Percentiles rank a stretch among this genome's conserved stretches.
These are phyloP conservation scores for Taphrina sp. DNA, from an alignment of 1,139 yeast species.

Conservation along the genomic window DNA sequence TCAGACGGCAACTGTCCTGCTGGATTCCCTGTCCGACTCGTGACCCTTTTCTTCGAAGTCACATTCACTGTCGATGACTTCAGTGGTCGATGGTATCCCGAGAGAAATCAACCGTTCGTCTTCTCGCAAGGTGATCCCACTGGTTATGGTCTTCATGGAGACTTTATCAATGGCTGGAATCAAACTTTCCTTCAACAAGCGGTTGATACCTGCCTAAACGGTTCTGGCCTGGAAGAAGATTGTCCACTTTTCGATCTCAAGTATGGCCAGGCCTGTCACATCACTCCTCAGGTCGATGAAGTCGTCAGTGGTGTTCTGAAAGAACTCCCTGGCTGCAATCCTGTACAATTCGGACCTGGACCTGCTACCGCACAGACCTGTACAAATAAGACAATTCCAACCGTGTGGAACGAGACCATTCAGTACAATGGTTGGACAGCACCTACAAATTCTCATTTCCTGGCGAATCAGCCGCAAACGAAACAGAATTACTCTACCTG, in stretches of 20 bases:
- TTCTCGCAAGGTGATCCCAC: slow-evolving; percentile 34
- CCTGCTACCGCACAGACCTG: slow-evolving; percentile 17
- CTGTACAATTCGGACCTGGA: slow-evolving; percentile 21
- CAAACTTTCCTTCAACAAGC: slow-evolving; percentile 30
- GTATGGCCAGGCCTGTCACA: slow-evolving; percentile 15
- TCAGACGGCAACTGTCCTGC: slow-evolving; percentile 32
- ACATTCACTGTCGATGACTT: slow-evolving; percentile 21
- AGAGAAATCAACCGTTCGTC: slow-evolving; percentile 23
- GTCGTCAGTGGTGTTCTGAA: slow-evolving; percentile 21
- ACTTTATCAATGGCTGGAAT: slow-evolving; percentile 35
- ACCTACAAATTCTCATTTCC: slow-evolving; percentile 20
- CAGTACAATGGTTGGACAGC: slow-evolving; percentile 22
- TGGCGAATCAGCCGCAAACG: slow-evolving; percentile 21
- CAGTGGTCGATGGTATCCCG: slow-evolving; percentile 24
- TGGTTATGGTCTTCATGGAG: slow-evolving; percentile 35
- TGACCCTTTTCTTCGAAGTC: slow-evolving; percentile 33
- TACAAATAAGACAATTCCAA: slow-evolving; percentile 7
- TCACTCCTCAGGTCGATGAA: slow-evolving; percentile 27
- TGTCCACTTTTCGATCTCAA: slow-evolving; percentile 31
- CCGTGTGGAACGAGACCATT: slow-evolving; percentile 19
- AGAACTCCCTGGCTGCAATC: slow-evolving; percentile 33
- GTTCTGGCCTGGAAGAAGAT: slow-evolving; percentile 33
- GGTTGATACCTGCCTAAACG: slow-evolving; percentile 31
- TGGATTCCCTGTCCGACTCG: slow-evolving; percentile 22
- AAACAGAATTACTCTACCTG: slow-evolving; percentile 8